A percentile compares a stretch with the other conserved stretches of the same genome.
These are phyloP conservation scores for Xylaria palmicola DNA, from an alignment of 495 filamentous ascomycete species.

Conservation along the genomic window DNA sequence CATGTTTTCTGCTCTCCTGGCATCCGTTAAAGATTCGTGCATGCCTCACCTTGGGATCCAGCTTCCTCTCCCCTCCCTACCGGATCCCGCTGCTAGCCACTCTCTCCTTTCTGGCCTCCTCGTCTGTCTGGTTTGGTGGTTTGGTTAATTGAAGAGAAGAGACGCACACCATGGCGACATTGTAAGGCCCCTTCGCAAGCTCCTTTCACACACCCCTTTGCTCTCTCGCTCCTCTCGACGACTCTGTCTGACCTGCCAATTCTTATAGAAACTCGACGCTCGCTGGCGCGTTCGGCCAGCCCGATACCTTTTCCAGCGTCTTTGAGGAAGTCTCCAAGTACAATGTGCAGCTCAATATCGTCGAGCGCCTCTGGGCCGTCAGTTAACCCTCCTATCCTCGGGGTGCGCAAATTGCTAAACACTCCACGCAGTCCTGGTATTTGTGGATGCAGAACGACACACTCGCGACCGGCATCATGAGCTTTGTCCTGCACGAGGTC, in stretches of 20 bases:
- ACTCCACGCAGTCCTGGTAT: constrained; percentile 64
- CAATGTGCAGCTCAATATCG: constrained; percentile 81
- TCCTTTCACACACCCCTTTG: not conserved
- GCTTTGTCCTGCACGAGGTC: constrained; percentile 89
- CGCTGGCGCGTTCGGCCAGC: constrained; percentile 44
- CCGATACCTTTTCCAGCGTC: constrained; percentile 71
- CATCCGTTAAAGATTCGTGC: constrained; percentile 21
- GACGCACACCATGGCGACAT: constrained; percentile 38
- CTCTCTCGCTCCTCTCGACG: not conserved
- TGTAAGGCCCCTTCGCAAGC: constrained; percentile 34
- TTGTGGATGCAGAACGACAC: constrained; percentile 98
- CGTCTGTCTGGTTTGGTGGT: not conserved
- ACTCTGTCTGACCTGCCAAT: constrained; percentile 20
- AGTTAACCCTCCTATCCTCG: constrained; percentile 33
- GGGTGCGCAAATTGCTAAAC: constrained; percentile 17
- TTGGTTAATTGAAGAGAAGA: not conserved
- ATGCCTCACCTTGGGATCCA: constrained; percentile 8
- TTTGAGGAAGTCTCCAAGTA: constrained; percentile 84
- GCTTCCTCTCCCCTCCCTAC: constrained; percentile 4
- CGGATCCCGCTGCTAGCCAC: constrained; percentile 12
- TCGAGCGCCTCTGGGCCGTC: constrained; percentile 86
- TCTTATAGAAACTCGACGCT: constrained; percentile 57
- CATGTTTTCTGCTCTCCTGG: constrained; percentile 19
- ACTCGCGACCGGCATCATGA: constrained; percentile 94
- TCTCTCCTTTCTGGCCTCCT: not conserved